These are phyloP conservation scores for Linum trigynum DNA, from an alignment of 345 rosid species.

Conservation along the genomic window DNA sequence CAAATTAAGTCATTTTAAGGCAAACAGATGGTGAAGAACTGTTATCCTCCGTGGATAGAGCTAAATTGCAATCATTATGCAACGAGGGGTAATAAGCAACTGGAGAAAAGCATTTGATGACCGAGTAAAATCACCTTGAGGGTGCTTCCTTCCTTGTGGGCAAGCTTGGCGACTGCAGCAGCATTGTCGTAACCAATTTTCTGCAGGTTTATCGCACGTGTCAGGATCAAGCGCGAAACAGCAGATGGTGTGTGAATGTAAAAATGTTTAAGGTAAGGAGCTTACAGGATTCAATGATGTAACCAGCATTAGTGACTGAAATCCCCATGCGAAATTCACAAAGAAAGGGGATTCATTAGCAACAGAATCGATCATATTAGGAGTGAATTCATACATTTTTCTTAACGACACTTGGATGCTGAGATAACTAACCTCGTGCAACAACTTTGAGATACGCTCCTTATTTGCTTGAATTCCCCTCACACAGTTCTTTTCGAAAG, in stretches of 20 bases:
- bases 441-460: slow-evolving; percentile 78
- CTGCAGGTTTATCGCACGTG: slow-evolving; percentile 27
- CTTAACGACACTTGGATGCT: neutral
- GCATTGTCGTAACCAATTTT: slow-evolving; percentile 96
- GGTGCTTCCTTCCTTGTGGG: slow-evolving; percentile 88
- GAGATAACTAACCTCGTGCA: slow-evolving; percentile 60
- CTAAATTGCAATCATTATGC: neutral
- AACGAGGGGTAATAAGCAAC: too few species aligned
- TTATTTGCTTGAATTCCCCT: slow-evolving; percentile 82
- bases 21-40: neutral
- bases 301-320: slow-evolving; percentile 96
- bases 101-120: neutral
- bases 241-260: neutral
- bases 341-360: neutral
- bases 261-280: slow-evolving; percentile 13
- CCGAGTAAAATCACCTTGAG: slow-evolving; percentile 48
- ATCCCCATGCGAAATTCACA: slow-evolving; percentile 12
- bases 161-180: slow-evolving; percentile 97
- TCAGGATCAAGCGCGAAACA: neutral
- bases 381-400: neutral
- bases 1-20: neutral
- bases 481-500: slow-evolving; percentile 88
- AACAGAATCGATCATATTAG: neutral
- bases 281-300: slow-evolving; percentile 97
- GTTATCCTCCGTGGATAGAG: neutral